A percentile compares a stretch with the other conserved stretches of the same genome.
Conservation (phyloP, 805 yeast genomes). For the Aciculoconidium aculeatum region DNA sequence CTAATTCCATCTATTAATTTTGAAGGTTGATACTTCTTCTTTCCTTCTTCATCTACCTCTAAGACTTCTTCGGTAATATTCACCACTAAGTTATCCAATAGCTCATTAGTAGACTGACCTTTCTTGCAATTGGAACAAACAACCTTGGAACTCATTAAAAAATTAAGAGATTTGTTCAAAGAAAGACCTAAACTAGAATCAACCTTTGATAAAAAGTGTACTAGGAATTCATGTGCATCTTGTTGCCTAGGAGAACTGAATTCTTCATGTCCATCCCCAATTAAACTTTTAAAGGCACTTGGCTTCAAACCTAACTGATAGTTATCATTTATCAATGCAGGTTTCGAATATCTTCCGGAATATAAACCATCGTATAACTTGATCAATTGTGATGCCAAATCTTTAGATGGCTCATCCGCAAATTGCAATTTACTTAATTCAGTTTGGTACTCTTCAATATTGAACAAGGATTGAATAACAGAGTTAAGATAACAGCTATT, state of each 20-base stretch:
- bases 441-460: conserved; percentile 32
- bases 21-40: conserved; percentile 43
- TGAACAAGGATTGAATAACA: conserved; percentile 65
- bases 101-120: conserved; percentile 51
- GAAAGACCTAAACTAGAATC: conserved; percentile 40
- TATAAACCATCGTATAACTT: conserved; percentile 76
- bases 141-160: conserved; percentile 58
- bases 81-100: conserved; percentile 60
- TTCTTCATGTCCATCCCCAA: conserved; percentile 77
- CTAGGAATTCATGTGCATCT: conserved; percentile 88
- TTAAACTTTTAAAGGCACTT: conserved; percentile 61
- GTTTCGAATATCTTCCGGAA: conserved; percentile 67
- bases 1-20: conserved; percentile 45
- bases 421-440: conserved; percentile 32
- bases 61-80: conserved; percentile 43
- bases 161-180: conserved; percentile 58
- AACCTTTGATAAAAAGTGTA: conserved; percentile 57
- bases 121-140: conserved; percentile 52
- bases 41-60: conserved; percentile 37
- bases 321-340: conserved; percentile 36
- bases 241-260: conserved; percentile 87
- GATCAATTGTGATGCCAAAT: conserved; percentile 67
- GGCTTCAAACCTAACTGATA: conserved; percentile 80
- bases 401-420: conserved; percentile 47
- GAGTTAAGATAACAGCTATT: conserved; percentile 90